Base-by-base conservation (phyloP, 179 eudicot species). In the Drosera spatulata region DNA sequence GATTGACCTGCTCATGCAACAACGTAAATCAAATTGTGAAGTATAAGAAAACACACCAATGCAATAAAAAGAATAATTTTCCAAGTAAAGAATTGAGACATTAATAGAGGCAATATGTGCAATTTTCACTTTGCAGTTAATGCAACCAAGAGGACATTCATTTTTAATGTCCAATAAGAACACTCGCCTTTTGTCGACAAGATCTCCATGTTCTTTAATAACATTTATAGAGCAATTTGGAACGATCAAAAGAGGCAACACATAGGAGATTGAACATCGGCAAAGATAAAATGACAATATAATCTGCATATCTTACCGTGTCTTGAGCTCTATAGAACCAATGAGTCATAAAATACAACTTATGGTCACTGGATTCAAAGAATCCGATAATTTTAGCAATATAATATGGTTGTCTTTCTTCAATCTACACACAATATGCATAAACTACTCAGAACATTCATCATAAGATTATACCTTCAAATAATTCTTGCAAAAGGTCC, bases 251-350 rank as follows among this genome's bases (percentile, higher is more conserved):
- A 22, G 33, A 45, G 10, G 49, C 49, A 45, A 45, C 5, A 15
- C 0, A n/a, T 13, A 5, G 7, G n/a, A 40, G 8, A 2, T 7
- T 47, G 4, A 4, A 37, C 4, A 43, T 41, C 41, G 50, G 1
- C 33, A 22, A 22, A 22, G 33, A 22, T 22, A 22, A 22, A 22
- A 22, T 22, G 33, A 22, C 33, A 22, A 22, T 22, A 22, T 22
- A 22, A 22, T 22, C 33, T 22, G 1, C 33, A 22, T 22, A 39
- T 9, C 74, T 79, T 58, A 85, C 94, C 40, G 94, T 81, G 50
- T 85, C 94, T 12, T 62, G 61, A 2, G 88, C 80, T 57, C 88
- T 75, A 22, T 83, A 85, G 50, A 74, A 85, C 94, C 94, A 85
- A 43, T 81, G 86, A 11, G 88, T 81, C 38, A 73, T 71, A 38